Evolutionary conservation across 805 yeast species (phyloP).

Genomic region (Wickerhamiella kazuoi): DNA sequence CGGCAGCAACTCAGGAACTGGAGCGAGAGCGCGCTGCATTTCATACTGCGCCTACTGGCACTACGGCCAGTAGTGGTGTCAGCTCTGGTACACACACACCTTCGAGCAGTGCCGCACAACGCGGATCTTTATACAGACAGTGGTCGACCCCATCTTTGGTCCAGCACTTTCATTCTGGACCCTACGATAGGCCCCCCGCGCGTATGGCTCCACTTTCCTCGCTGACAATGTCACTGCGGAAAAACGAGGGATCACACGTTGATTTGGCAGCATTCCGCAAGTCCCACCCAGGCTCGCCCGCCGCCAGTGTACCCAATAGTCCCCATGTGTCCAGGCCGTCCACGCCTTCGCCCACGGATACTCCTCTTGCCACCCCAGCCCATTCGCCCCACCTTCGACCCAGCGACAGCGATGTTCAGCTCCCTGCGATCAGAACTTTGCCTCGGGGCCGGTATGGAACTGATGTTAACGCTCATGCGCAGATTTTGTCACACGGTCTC

Average conservation of each 20-base stretch:
- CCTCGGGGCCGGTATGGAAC: conserved; percentile 10
- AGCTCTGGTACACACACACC: neutral
- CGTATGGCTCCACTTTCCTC: conserved; percentile 2
- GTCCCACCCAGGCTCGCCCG: conserved; percentile 19
- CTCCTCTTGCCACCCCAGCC: conserved; percentile 29
- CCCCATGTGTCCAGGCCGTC: conserved; percentile 23
- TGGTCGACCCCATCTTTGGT: conserved; percentile 6
- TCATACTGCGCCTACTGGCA: neutral
- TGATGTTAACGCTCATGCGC: conserved; percentile 1
- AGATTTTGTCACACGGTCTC: too few relatives aligned
- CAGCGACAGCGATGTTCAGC: conserved; percentile 21
- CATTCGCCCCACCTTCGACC: conserved; percentile 28
- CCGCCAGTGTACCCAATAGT: conserved; percentile 27
- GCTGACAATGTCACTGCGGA: neutral
- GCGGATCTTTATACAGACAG: conserved; percentile 1
- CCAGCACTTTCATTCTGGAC: conserved; percentile 5
- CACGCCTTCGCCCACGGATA: conserved; percentile 26
- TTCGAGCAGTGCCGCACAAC: neutral
- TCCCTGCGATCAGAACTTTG: conserved; percentile 24
- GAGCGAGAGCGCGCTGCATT: conserved; percentile 19
- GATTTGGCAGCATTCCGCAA: neutral
- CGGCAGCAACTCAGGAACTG: conserved; percentile 29
- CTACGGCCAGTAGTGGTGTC: neutral
- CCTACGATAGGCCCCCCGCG: conserved; percentile 3
- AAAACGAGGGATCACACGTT: neutral